Conservation (phyloP, 139 green algal genomes). For the Diplosphaera chodatii region DNA sequence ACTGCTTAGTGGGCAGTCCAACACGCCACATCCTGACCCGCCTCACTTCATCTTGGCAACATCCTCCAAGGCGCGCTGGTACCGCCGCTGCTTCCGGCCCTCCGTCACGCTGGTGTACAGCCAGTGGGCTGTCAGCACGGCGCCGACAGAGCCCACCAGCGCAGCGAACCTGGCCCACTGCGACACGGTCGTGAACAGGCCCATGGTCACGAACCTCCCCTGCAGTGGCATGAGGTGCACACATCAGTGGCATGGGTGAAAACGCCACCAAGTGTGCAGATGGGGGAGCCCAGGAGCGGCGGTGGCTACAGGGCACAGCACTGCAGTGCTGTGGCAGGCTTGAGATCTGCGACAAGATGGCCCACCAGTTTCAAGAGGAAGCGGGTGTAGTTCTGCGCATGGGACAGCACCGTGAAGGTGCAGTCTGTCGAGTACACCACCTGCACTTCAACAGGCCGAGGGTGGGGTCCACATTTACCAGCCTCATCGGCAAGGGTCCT, state of each 20-base stretch:
- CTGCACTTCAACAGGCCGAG: no score
- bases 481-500: no score
- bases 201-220: neutral
- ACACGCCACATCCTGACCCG: no score
- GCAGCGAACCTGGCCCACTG: neutral
- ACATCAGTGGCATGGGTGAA: no score
- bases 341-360: no score
- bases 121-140: neutral
- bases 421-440: slow-evolving; percentile 1
- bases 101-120: neutral
- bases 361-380: neutral
- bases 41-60: neutral
- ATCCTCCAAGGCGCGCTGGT: neutral
- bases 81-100: neutral
- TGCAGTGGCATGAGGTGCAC: no score
- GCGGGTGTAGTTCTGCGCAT: neutral
- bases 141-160: neutral
- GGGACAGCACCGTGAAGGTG: neutral
- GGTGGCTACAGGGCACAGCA: no score
- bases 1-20: no score
- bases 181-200: neutral
- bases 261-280: no score
- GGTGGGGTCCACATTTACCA: no score
- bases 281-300: no score
- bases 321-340: no score